A percentile compares a stretch with the other conserved stretches of the same genome.
These are phyloP conservation scores for Quercus gilva DNA, from an alignment of 306 rosid species.

Conservation along the genomic window DNA sequence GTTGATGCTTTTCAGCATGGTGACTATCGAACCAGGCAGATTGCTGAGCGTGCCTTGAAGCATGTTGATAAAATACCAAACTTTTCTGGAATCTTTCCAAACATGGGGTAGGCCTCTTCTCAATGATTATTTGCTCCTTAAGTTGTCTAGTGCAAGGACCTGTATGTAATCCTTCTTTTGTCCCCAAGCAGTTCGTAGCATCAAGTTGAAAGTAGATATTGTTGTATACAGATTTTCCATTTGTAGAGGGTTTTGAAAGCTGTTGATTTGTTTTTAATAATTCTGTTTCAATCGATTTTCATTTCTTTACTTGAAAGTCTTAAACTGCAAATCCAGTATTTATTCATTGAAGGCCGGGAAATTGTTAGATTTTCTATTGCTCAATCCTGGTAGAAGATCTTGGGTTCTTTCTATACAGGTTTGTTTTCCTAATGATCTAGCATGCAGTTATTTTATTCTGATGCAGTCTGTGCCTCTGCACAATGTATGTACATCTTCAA, in stretches of 20 bases:
- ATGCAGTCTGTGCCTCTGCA: too few species aligned
- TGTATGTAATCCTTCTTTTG: conserved; percentile 38
- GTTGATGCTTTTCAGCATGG: conserved; percentile 99
- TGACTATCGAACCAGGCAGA: conserved; percentile 87
- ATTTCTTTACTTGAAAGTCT: not conserved
- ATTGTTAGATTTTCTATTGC: not conserved
- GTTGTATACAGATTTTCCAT: conserved; percentile 37
- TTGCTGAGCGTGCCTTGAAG: conserved; percentile 90
- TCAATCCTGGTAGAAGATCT: too few species aligned
- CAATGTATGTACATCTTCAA: too few species aligned
- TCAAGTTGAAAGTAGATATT: conserved; percentile 41
- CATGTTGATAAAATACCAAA: conserved; percentile 95
- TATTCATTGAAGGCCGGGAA: not conserved
- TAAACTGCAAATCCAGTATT: not conserved
- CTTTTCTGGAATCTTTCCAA: conserved; percentile 94
- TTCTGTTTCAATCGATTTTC: conserved; percentile 16
- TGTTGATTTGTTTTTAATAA: conserved; percentile 36
- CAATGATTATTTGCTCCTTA: conserved; percentile 17
- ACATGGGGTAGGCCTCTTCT: conserved; percentile 34
- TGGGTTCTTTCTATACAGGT: too few species aligned
- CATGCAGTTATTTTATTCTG: too few species aligned
- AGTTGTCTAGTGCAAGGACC: conserved; percentile 13
- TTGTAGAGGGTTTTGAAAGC: conserved; percentile 32
- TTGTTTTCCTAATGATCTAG: too few species aligned
- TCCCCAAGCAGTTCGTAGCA: conserved; percentile 33